Conservation (phyloP, 1,284 basidiomycete species). For the Cutaneotrichosporon sp. region DNA sequence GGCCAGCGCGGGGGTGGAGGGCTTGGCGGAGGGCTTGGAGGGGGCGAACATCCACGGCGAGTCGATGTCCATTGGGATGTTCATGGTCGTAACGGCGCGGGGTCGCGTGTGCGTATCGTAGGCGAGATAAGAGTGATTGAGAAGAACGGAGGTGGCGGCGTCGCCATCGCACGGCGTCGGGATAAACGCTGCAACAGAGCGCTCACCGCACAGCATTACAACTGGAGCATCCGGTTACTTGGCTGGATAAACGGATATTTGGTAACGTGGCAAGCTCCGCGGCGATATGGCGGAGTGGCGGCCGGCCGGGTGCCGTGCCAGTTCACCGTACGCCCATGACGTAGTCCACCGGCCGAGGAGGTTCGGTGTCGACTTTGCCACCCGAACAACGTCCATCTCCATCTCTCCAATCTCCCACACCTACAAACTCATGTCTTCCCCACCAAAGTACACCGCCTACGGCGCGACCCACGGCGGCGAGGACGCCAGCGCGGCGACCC, state of each 20-base stretch:
- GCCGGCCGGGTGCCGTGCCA: not conserved
- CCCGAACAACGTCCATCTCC: not conserved
- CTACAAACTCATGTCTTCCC: constrained; percentile 40
- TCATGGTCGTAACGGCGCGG: constrained; percentile 3
- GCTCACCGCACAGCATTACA: not conserved
- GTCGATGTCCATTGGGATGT: constrained; percentile 2
- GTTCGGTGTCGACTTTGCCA: constrained; percentile 3
- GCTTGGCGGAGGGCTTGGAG: constrained; percentile 29
- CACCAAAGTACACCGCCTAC: constrained; percentile 44
- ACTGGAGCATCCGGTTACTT: not conserved
- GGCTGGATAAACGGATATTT: not conserved
- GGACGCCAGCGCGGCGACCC: constrained; percentile 27
- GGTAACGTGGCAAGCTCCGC: constrained; percentile 1
- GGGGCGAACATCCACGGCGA: constrained; percentile 27
- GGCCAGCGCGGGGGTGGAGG: constrained; percentile 35
- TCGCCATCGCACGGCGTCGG: not conserved
- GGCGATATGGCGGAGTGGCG: not conserved
- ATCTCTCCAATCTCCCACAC: not conserved
- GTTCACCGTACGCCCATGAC: constrained; percentile 1
- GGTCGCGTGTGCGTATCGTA: constrained; percentile 6
- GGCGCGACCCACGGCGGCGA: constrained; percentile 29
- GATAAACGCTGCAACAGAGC: not conserved
- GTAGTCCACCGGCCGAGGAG: not conserved
- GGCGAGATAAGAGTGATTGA: not conserved
- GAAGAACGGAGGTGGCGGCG: not conserved